These are phyloP conservation scores for Kalanchoe fedtschenkoi DNA, from an alignment of 164 flowering plant genomes.

Conservation along the genomic window DNA sequence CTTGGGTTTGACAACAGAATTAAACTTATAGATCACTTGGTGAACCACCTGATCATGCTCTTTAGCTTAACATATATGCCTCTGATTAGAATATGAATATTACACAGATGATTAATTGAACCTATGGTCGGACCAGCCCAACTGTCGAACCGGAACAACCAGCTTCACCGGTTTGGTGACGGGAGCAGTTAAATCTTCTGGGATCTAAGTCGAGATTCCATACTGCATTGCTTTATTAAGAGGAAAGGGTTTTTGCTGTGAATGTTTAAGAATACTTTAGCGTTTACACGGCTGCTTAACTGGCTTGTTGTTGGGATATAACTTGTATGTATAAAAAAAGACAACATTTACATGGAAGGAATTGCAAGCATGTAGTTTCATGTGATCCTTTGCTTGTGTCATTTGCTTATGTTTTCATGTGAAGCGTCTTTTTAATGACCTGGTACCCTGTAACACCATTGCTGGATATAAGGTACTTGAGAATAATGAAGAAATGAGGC, in stretches of 20 bases:
- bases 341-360: not conserved
- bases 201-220: not conserved
- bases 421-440: not conserved
- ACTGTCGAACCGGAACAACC: too few species aligned
- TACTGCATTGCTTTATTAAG: not conserved
- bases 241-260: not conserved
- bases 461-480: constrained; percentile 19
- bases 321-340: not conserved
- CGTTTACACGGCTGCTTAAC: too few species aligned
- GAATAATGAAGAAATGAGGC: constrained; percentile 64
- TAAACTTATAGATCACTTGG: too few species aligned
- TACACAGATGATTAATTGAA: too few species aligned
- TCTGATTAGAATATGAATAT: too few species aligned
- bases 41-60: too few species aligned
- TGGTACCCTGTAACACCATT: not conserved
- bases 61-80: too few species aligned
- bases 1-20: too few species aligned
- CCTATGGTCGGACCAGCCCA: too few species aligned
- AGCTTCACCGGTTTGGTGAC: too few species aligned
- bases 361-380: not conserved
- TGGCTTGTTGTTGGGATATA: not conserved
- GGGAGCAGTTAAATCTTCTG: not conserved
- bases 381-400: not conserved
- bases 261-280: not conserved
- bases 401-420: not conserved